phyloP scores from a whole-genome alignment of 805 yeast genomes.

The Metschnikowia kofuensis region DNA sequence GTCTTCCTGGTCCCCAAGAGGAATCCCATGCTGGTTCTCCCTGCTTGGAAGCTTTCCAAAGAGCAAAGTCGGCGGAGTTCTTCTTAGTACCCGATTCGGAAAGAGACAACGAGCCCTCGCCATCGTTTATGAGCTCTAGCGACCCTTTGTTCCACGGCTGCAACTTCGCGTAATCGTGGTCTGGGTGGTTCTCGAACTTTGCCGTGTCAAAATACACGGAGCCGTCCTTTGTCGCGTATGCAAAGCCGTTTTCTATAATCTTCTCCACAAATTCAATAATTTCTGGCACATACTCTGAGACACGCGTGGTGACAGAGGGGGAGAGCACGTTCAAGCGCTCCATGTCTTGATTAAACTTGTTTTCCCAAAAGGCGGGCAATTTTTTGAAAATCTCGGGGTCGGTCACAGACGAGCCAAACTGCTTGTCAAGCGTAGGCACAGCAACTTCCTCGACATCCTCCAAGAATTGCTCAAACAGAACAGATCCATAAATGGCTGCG shows the following conservation, averaged over 20 bases:
- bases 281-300: conserved; percentile 93
- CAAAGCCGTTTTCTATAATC: conserved; percentile 79
- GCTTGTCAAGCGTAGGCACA: conserved; percentile 67
- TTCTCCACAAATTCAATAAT: conserved; percentile 73
- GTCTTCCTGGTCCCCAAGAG: conserved; percentile 97
- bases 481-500: conserved; percentile 34
- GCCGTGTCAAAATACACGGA: conserved; percentile 94
- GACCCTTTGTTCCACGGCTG: conserved; percentile 98
- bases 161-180: conserved; percentile 88
- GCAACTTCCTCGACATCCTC: conserved; percentile 66
- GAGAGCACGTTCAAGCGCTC: conserved; percentile 75
- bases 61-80: conserved; percentile 83
- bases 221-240: conserved; percentile 80
- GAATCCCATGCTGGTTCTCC: conserved; percentile 97
- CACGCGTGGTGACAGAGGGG: conserved; percentile 86
- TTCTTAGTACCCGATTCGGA: conserved; percentile 54
- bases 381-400: conserved; percentile 82
- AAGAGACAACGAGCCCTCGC: conserved; percentile 79
- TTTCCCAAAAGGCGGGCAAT: conserved; percentile 88
- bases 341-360: conserved; percentile 84
- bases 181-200: conserved; percentile 65
- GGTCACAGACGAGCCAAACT: conserved; percentile 70
- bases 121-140: conserved; percentile 81
- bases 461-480: conserved; percentile 39
- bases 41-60: conserved; percentile 94